These are phyloP conservation scores for Chaetomium sp. DNA, from an alignment of 2,329 filamentous ascomycete genomes.

Conservation along the genomic window DNA sequence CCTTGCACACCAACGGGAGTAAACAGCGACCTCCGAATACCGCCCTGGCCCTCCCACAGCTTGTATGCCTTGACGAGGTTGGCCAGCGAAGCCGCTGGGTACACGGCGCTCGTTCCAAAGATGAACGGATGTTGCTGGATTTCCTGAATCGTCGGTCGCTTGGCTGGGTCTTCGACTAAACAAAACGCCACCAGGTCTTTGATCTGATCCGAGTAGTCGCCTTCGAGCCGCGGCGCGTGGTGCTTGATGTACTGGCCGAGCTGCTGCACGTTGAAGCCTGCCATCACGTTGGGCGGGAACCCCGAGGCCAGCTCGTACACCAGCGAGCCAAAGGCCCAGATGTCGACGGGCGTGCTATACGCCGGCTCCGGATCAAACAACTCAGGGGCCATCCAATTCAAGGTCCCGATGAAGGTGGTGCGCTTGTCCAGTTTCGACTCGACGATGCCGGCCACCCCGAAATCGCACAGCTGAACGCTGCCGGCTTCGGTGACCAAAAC, in stretches of 20 bases:
- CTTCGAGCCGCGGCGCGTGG: conserved; percentile 62
- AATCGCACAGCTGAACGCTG: conserved; percentile 74
- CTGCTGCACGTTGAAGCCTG: conserved; percentile 45
- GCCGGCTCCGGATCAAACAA: conserved; percentile 58
- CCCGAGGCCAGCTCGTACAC: conserved; percentile 77
- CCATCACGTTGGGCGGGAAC: conserved; percentile 60
- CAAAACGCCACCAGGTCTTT: conserved; percentile 68
- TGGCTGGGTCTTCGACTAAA: conserved; percentile 59
- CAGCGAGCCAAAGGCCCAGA: conserved; percentile 80
- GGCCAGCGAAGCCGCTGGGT: conserved; percentile 58
- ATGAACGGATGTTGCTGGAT: conserved; percentile 67
- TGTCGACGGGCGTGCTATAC: conserved; percentile 69
- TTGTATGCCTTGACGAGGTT: conserved; percentile 66
- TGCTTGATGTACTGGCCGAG: conserved; percentile 53
- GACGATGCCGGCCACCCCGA: conserved; percentile 73
- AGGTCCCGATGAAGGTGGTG: conserved; percentile 74
- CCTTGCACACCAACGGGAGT: conserved; percentile 52
- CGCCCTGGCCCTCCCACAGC: conserved; percentile 68
- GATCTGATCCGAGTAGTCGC: conserved; percentile 63
- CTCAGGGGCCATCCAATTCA: conserved; percentile 83
- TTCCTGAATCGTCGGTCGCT: conserved; percentile 62
- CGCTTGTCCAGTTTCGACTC: conserved; percentile 71
- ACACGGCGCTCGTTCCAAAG: conserved; percentile 51
- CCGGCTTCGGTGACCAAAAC: conserved; percentile 73
- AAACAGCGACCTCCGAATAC: conserved; percentile 61